Conservation (phyloP, 331 rosid genomes). For the Quercus phellos region DNA sequence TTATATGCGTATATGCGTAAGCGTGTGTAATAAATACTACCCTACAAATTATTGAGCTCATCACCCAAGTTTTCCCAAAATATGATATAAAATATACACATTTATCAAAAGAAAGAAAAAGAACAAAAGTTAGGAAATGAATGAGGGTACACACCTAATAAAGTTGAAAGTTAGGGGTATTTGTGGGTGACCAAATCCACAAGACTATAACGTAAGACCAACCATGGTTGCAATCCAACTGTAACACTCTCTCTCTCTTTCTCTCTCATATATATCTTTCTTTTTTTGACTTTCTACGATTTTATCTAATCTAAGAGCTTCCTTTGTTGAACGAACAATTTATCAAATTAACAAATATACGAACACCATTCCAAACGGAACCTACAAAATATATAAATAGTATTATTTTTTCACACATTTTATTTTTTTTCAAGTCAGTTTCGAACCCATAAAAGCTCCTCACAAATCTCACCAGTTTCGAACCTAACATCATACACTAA, state of each 20-base stretch:
- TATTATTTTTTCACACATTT: neutral
- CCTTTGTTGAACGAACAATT: constrained; percentile 47
- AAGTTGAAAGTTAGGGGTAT: neutral
- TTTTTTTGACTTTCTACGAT: constrained; percentile 49
- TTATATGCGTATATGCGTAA: too few species aligned
- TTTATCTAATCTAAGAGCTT: constrained; percentile 29
- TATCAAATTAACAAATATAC: neutral
- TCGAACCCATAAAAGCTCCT: constrained; percentile 33
- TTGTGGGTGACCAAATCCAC: neutral
- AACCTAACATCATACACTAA: constrained; percentile 35
- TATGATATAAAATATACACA: too few species aligned
- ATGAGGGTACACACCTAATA: neutral
- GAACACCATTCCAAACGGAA: constrained; percentile 36
- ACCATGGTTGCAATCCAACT: constrained; percentile 47
- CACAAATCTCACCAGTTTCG: constrained; percentile 46
- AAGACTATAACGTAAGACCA: constrained; percentile 36
- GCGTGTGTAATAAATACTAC: too few species aligned
- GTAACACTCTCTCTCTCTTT: constrained; percentile 8
- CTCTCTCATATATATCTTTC: constrained; percentile 8
- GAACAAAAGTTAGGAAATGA: neutral
- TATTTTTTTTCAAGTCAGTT: constrained; percentile 24
- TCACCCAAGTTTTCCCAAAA: too few species aligned
- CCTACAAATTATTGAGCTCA: too few species aligned
- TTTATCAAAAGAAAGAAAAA: neutral
- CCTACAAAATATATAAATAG: constrained; percentile 2